phyloP scores from a whole-genome alignment of 2,329 filamentous ascomycete species.

The Madurella mycetomatis region DNA sequence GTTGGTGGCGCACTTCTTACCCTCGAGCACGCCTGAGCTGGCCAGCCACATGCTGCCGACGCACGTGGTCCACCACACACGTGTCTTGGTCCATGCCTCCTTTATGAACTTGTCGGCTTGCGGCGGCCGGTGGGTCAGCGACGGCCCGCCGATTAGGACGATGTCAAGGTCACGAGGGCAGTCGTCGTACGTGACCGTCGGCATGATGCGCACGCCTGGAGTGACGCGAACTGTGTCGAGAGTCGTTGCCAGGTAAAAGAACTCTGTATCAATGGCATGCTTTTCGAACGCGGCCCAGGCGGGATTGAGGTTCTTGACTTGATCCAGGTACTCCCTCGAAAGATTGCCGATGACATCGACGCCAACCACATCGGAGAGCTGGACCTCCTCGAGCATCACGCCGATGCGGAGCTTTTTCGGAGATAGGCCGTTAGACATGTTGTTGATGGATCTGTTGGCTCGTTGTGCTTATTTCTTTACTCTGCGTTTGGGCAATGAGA shows the following conservation, averaged over 20 bases:
- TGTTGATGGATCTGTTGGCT: neutral
- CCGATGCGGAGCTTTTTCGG: conserved; percentile 32
- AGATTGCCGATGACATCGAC: conserved; percentile 38
- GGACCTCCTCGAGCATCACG: conserved; percentile 36
- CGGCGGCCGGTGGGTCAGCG: conserved; percentile 29
- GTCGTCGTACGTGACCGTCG: conserved; percentile 37
- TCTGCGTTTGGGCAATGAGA: neutral
- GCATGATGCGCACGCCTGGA: conserved; percentile 31
- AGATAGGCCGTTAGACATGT: neutral
- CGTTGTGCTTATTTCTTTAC: neutral
- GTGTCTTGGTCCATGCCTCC: conserved; percentile 34
- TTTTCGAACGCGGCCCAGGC: conserved; percentile 20
- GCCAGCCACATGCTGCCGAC: conserved; percentile 38
- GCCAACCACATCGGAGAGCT: conserved; percentile 37
- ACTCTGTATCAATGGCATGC: conserved; percentile 31
- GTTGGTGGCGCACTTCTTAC: conserved; percentile 38
- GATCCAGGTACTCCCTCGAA: conserved; percentile 23
- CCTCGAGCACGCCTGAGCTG: conserved; percentile 33
- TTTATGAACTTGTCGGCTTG: conserved; percentile 33
- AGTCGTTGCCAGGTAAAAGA: conserved; percentile 36
- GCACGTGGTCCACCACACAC: conserved; percentile 36
- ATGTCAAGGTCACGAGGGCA: conserved; percentile 40
- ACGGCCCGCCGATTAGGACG: conserved; percentile 35
- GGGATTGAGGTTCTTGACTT: conserved; percentile 24
- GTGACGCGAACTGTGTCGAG: conserved; percentile 31